Evolutionary conservation across 163 green algal genomes (phyloP), one percentile per base, ranked within the genome.

Genomic region (Coccomyxa subellipsoidea): DNA sequence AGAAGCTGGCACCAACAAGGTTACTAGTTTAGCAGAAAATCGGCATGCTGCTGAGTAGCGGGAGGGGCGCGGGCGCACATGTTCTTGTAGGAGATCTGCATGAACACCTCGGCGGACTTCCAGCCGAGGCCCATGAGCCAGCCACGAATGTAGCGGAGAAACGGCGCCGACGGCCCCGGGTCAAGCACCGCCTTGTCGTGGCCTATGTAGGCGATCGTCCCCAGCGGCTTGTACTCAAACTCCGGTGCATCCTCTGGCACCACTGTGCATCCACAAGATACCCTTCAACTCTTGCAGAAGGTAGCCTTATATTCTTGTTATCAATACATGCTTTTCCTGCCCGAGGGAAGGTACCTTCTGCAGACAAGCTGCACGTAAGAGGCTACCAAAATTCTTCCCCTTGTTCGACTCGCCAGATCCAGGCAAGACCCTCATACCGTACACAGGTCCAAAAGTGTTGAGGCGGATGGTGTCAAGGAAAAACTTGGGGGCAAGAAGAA

Each of bases 41-140:
- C n/a, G n/a, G n/a, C n/a, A n/a, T n/a, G n/a, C n/a, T n/a, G n/a
- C n/a, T n/a, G n/a, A n/a, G 23, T 18, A 59, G 5, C 3, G 1
- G 5, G 3, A 59, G 47, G 47, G 4, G 47, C 47, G 21, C 15
- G 47, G 47, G 3, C 47, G 37, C 82, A 85, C 37, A 84, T 82
- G 76, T 92, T 92, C 27, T 84, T 81, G 8, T 87, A 29, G 40
- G 54, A 84, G 53, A 88, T 85, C 75, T 92, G 88, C 76, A 82
- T 86, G 75, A 84, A 82, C 12, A 85, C 89, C 84, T 92, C 88
- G 34, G 83, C 85, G 15, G 83, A 85, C 71, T 89, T 89, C 88
- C 88, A 92, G 7, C 84, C 83, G 69, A 88, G 81, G 8, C 86
- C 88, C 76, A 85, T 85, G 70, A 84, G 73, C 77, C 77, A 83